Evolutionary conservation across 2,329 filamentous ascomycete species (phyloP).

Genomic region (Talaromyces pinophilus): DNA sequence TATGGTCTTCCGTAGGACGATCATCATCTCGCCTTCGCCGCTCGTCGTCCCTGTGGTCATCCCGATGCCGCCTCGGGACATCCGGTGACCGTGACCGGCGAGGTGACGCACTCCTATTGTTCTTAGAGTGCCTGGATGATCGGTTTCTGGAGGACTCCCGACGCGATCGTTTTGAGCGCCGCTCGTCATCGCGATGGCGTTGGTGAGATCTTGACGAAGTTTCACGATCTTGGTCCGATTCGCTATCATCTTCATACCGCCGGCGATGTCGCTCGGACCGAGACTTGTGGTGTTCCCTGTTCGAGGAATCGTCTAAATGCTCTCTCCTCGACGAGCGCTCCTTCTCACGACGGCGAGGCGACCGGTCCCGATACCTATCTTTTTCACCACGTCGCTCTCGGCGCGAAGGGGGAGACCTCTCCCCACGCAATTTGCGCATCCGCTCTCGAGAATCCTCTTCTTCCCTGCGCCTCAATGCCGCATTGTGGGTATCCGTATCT

Average conservation of each 20-base stretch:
- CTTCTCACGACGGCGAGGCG: constrained; percentile 25
- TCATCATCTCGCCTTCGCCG: not conserved
- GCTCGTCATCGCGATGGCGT: constrained; percentile 16
- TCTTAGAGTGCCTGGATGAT: constrained; percentile 25
- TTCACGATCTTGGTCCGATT: constrained; percentile 12
- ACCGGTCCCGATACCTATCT: constrained; percentile 25
- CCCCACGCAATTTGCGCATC: constrained; percentile 59
- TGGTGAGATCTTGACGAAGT: constrained; percentile 8
- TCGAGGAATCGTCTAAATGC: constrained; percentile 27
- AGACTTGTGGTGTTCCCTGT: constrained; percentile 29
- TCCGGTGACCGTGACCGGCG: constrained; percentile 27
- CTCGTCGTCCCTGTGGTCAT: not conserved
- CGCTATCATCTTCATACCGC: constrained; percentile 23
- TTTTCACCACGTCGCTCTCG: constrained; percentile 28
- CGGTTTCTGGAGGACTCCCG: constrained; percentile 30
- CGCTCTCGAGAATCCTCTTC: constrained; percentile 74
- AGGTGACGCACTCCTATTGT: constrained; percentile 23
- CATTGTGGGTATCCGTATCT: constrained; percentile 86
- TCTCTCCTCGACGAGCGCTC: constrained; percentile 32
- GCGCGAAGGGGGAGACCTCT: constrained; percentile 35
- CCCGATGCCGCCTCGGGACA: constrained; percentile 17
- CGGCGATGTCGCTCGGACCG: constrained; percentile 23
- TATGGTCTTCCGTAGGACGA: not conserved
- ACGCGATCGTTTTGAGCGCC: constrained; percentile 22
- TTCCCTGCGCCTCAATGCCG: constrained; percentile 79